Evolutionary conservation across 2,329 filamentous ascomycete genomes (phyloP), one percentile per base, ranked within the genome.

Genomic region (Fusarium nanum): DNA sequence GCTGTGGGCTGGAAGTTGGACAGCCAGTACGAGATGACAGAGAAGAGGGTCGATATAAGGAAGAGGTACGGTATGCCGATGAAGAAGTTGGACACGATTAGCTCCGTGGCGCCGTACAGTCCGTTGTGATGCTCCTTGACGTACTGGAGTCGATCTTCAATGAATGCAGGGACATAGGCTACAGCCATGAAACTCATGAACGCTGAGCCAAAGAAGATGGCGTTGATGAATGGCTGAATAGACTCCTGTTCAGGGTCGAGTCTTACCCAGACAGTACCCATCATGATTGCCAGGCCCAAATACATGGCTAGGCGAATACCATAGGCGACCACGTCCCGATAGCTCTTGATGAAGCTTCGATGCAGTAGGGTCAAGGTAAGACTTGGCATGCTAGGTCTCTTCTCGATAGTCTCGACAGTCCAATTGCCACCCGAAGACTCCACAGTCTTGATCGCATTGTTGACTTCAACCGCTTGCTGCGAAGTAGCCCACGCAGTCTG

Each of bases 211-310:
- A 92, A 92, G 83, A 92, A 91, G 54, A 97, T 92, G 49, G 92
- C 92, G 77, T 97, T 97, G 78, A 90, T 93, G 74, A 93, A 92
- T 0, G 93, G 89, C 73, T 93, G 91, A 72, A 97, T 95, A 62
- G 91, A 91, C 59, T 85, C 82, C 76, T 97, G 93, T 0, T 85
- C 82, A 0, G 90, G 85, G 6, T 85, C 81, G 5, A 97, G 84
- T 8, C 93, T 88, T 16, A 97, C 82, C 90, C 92, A 97, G 14
- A 97, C 92, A 0, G 93, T 97, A 7, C 93, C 93, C 91, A 95
- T 94, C 87, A 96, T 91, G 72, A 96, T 88, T 2, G 93, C 93
- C 18, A 97, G 84, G 1, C 88, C 88, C 23, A 75, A 68, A 78
- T 97, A 96, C 93, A 97, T 97, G 42, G 87, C 90, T 44, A 96